phyloP scores from a whole-genome alignment of 176 grass and related monocot genomes.

The Typha latifolia region DNA sequence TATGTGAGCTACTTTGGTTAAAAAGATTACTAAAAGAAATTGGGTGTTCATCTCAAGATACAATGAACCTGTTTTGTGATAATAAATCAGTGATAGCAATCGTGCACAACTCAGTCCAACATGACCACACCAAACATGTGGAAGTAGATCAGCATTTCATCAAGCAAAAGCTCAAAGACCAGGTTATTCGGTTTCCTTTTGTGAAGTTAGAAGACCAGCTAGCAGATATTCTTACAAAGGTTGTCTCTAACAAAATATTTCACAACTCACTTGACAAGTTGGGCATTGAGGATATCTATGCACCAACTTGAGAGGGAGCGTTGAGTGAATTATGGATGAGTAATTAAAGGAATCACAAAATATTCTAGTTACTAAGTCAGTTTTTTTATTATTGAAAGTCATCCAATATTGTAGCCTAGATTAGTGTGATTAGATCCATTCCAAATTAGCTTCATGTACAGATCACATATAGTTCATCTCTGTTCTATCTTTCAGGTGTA shows the following conservation, averaged over 20 bases:
- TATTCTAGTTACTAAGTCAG: too few species aligned
- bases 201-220: conserved; percentile 6
- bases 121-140: not conserved
- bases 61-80: not conserved
- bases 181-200: not conserved
- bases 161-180: conserved; percentile 1
- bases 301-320: conserved; percentile 4
- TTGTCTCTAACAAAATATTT: not conserved
- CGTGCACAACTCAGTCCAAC: not conserved
- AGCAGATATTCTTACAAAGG: conserved; percentile 9
- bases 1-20: not conserved
- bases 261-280: not conserved
- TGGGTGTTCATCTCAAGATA: not conserved
- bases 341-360: too few species aligned
- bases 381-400: too few species aligned
- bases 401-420: too few species aligned
- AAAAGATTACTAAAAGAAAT: not conserved
- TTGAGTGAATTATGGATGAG: too few species aligned
- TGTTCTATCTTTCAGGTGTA: too few species aligned
- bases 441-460: too few species aligned
- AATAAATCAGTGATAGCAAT: not conserved
- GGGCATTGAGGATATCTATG: not conserved
- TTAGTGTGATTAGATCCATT: too few species aligned
- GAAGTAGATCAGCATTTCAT: not conserved
- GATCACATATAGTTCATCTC: too few species aligned